A percentile compares a stretch with the other conserved stretches of the same genome.
These are phyloP conservation scores for Penicillium sp. DNA, from an alignment of 2,329 filamentous ascomycete genomes.

Conservation along the genomic window DNA sequence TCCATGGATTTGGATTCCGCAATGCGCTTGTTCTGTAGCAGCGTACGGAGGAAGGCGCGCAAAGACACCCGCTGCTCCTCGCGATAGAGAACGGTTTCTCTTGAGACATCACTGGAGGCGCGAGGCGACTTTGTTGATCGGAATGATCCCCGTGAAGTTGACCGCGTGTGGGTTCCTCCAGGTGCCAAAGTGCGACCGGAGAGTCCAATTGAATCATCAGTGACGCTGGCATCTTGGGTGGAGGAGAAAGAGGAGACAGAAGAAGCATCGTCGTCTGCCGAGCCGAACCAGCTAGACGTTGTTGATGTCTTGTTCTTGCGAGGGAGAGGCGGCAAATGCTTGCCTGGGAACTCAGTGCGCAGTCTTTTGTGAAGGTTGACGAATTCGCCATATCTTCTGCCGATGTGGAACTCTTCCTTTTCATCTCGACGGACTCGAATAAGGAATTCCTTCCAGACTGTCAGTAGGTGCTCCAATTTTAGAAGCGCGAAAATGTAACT, in stretches of 20 bases:
- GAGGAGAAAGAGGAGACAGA: constrained; percentile 82
- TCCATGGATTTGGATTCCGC: constrained; percentile 79
- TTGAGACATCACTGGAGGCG: constrained; percentile 44
- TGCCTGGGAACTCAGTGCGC: constrained; percentile 83
- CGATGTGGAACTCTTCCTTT: constrained; percentile 74
- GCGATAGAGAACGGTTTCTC: constrained; percentile 66
- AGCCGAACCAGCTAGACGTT: constrained; percentile 59
- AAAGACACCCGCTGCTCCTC: constrained; percentile 91
- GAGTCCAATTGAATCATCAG: constrained; percentile 36
- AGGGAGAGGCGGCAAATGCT: constrained; percentile 80
- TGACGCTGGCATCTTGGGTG: constrained; percentile 58
- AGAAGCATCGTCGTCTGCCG: constrained; percentile 68
- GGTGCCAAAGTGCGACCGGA: constrained; percentile 35
- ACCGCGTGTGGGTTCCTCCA: constrained; percentile 25
- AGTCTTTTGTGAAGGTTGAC: constrained; percentile 73
- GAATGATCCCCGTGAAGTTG: constrained; percentile 31
- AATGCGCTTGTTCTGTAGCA: constrained; percentile 81
- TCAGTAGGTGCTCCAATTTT: constrained; percentile 2
- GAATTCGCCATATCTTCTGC: constrained; percentile 87
- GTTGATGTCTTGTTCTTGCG: constrained; percentile 87
- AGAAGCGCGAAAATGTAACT: constrained; percentile 33
- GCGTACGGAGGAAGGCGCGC: constrained; percentile 81
- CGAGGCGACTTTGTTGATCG: constrained; percentile 33
- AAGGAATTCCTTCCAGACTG: constrained; percentile 70
- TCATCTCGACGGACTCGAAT: constrained; percentile 78